Base-by-base conservation (phyloP, 2,329 filamentous ascomycete species). In the Ophiosphaerella herpotricha region DNA sequence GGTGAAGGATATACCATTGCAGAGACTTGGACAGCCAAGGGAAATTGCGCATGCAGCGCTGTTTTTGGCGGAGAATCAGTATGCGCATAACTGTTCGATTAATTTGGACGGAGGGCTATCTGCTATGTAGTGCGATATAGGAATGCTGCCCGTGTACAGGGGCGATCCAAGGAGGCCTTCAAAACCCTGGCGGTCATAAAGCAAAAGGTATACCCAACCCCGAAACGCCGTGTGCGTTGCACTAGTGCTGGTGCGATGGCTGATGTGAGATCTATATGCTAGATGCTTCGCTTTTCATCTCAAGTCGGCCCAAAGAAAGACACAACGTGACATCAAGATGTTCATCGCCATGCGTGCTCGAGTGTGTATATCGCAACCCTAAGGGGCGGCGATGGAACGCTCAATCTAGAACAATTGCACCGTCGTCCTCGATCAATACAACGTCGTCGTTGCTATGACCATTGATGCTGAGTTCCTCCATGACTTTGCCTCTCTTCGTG, bases 51-150 rank as follows among this genome's bases (percentile, higher is more conserved):
- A 92, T 65, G 90, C 91, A 46, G 89, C 88, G 39, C 67, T 87
- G 24, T 96, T 95, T 71, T 80, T 96, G 13, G 87, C 84, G 26
- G 80, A 81, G 39, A 96, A 94, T 71, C 77, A 83, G 55, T 96
- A 93, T 74, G 89, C 90, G 48, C 93, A 93, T 71, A 95, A 95
- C 59, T 94, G 90, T 70, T 81, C 92, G 43, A 78, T 96, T 43
- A 94, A 92, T 70, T 79, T 96, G 24, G 91, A 96, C 72, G 91
- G 91, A 13, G 91, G 91, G 1, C 72, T 95, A 59, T 91, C 88
- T 71, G 89, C 88, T 43, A 61, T 75, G 4, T 72, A 53, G 53
- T 11, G n/a, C 11, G 29, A 18, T 11, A 12, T 32, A 23, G 33
- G n/a, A 12, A 44, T 16, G 36, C 35, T 41, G 35, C 23, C 39